Conservation (phyloP, 2,329 filamentous ascomycete species). For the Alternaria brassicicola region DNA sequence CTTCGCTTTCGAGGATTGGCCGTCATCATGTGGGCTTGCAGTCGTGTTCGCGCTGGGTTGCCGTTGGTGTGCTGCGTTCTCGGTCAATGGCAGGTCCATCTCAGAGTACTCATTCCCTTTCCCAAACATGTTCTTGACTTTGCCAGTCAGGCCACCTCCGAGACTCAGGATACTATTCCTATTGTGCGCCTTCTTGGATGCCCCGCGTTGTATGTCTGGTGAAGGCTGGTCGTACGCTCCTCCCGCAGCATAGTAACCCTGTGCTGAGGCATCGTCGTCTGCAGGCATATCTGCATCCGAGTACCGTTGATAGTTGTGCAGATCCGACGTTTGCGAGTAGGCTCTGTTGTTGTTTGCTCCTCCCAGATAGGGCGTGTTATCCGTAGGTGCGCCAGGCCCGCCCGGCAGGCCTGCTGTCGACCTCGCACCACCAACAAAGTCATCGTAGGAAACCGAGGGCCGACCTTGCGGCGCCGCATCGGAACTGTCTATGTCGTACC, state of each 20-base stretch:
- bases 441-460: slow-evolving; percentile 91
- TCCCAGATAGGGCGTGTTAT: slow-evolving; percentile 43
- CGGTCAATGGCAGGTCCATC: slow-evolving; percentile 96
- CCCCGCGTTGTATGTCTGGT: slow-evolving; percentile 54
- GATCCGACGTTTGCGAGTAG: slow-evolving; percentile 77
- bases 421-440: slow-evolving; percentile 78
- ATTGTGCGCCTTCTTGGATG: slow-evolving; percentile 66
- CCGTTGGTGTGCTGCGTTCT: slow-evolving; percentile 63
- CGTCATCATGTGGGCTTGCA: slow-evolving; percentile 49
- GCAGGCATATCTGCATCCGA: slow-evolving; percentile 84
- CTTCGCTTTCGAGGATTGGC: slow-evolving; percentile 46
- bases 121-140: slow-evolving; percentile 87
- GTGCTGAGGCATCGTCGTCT: slow-evolving; percentile 75
- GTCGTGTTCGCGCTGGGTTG: slow-evolving; percentile 50
- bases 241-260: slow-evolving; percentile 76
- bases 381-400: slow-evolving; percentile 50
- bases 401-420: slow-evolving; percentile 53
- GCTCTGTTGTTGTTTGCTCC: slow-evolving; percentile 47
- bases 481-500: slow-evolving; percentile 72
- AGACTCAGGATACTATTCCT: slow-evolving; percentile 88
- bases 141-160: slow-evolving; percentile 85
- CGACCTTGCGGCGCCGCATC: slow-evolving; percentile 69
- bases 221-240: slow-evolving; percentile 63
- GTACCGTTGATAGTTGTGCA: slow-evolving; percentile 90
- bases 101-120: slow-evolving; percentile 90